Base-by-base conservation (phyloP, 768 basidiomycete genomes). In the Calocybe gangraenosa region DNA sequence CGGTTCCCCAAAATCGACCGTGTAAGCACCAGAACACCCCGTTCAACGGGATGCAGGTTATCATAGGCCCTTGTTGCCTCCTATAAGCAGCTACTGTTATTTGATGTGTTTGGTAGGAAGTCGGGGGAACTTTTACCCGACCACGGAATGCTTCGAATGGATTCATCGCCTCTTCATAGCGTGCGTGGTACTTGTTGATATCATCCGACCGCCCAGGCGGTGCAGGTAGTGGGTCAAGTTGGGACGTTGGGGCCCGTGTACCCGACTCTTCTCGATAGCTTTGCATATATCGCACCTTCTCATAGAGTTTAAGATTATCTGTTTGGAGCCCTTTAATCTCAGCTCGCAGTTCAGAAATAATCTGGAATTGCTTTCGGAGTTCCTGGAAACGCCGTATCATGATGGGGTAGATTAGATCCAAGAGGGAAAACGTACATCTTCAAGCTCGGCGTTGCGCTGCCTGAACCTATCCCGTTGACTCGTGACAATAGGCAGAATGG, bases 211-310 rank as follows among this genome's bases (percentile, higher is more conserved):
- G 66, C 19, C 69, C 67, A 20, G 69, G 58, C 42, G 61, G 72
- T 34, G 58, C 61, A 19, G 87, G 84, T 1, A 87, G 65, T 10
- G 84, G 86, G 56, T 82, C 82, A 40, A 86, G 73, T 53, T 87
- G 85, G 18, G 81, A 78, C 14, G 70, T 69, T 11, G 78, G 74
- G 13, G 74, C 74, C 32, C 79, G 71, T 22, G 68, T 68, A 9
- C 69, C 72, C 21, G 76, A 68, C 30, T 90, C 87, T 58, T 92
- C 89, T 14, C 89, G 79, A 58, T 98, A 99, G 50, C 87, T 91
- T 63, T 98, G 94, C 84, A 97, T 96, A 62, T 98, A 98, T 49
- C 94, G 83, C 41, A 98, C 94, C 70, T 98, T 99, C 66, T 98
- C 96, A 65, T 98, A 98, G 48, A 98, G 70, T 64, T 99, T 98